A percentile compares a stretch with the other conserved stretches of the same genome.
These are phyloP conservation scores for Bruguiera hainesii DNA, from an alignment of 441 rosid species.

Conservation along the genomic window DNA sequence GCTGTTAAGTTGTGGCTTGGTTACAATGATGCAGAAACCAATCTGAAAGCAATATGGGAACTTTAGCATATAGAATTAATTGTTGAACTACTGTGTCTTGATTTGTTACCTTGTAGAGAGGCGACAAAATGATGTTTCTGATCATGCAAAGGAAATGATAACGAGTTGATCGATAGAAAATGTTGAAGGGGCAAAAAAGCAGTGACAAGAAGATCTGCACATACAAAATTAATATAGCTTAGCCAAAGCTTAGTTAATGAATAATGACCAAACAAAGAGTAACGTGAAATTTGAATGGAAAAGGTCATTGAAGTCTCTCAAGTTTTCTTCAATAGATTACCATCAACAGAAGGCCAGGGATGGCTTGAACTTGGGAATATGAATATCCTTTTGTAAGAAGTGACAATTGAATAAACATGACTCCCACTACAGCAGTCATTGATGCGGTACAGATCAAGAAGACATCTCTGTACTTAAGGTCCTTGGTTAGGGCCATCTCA, in stretches of 20 bases:
- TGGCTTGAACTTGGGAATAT: slow-evolving; percentile 68
- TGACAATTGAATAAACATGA: slow-evolving; percentile 74
- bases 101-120: slow-evolving; percentile 71
- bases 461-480: slow-evolving; percentile 86
- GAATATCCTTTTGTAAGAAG: slow-evolving; percentile 71
- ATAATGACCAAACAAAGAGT: not conserved
- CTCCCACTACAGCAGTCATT: slow-evolving; percentile 75
- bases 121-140: slow-evolving; percentile 78
- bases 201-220: slow-evolving; percentile 55
- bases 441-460: slow-evolving; percentile 80
- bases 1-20: slow-evolving; percentile 9
- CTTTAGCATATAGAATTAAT: too few species aligned
- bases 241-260: not conserved
- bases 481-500: slow-evolving; percentile 71
- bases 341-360: slow-evolving; percentile 74
- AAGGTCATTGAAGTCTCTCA: not conserved
- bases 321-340: slow-evolving; percentile 31
- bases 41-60: too few species aligned
- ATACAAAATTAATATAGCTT: slow-evolving; percentile 1
- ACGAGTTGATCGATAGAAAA: slow-evolving; percentile 72
- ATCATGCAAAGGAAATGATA: slow-evolving; percentile 58
- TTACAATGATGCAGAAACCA: not conserved
- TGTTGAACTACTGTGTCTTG: not conserved
- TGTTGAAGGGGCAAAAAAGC: slow-evolving; percentile 76
- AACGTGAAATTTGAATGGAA: not conserved